Evolutionary conservation across 768 basidiomycete species (phyloP), one percentile per base, ranked within the genome.

Genomic region (Obba rivulosa): DNA sequence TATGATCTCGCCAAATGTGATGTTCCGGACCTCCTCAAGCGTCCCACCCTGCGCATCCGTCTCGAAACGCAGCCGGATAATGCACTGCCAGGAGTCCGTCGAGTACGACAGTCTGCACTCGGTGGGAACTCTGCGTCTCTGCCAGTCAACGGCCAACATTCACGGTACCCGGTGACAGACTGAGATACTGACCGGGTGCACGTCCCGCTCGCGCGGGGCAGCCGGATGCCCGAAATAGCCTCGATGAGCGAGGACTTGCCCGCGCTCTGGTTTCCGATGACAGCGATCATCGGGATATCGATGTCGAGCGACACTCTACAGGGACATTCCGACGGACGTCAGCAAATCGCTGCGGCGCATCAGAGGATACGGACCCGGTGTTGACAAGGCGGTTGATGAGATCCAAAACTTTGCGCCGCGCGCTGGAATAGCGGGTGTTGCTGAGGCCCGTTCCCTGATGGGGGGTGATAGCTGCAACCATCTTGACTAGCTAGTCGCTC

Each of bases 241-340:
- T 90, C 86, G 9, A 89, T 87, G 3, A 88, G 70, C 0, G 86
- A 88, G 0, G 84, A 86, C 56, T 88, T 88, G 0, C 87, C 87
- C 0, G 83, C 83, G 38, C 80, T 84, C 53, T 89, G 87, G 2
- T 72, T 75, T 1, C 87, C 86, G 16, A 87, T 75, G 40, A 87
- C 87, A 0, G 79, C 81, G 25, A 88, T 86, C 55, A 80, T 78
- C 0, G 87, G 87, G 0, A 89, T 66, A 54, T 87, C 83, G 10
- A 90, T 78, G 43, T 88, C 82, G 14, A 75, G 68, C 51, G 85
- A 77, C 0, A 84, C 81, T 0, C 86, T 87, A 34, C 7, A 43
- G 41, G 45, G 48, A 39, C 36, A 46, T 11, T 8, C n/a, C 20
- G 23, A 16, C 8, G 18, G 46, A 34, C 31, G 13, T 40, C 21